A percentile compares a stretch with the other conserved stretches of the same genome.
Evolutionary conservation across 495 filamentous ascomycete genomes (phyloP).

Genomic region (Aspergillus sclerotioniger): DNA sequence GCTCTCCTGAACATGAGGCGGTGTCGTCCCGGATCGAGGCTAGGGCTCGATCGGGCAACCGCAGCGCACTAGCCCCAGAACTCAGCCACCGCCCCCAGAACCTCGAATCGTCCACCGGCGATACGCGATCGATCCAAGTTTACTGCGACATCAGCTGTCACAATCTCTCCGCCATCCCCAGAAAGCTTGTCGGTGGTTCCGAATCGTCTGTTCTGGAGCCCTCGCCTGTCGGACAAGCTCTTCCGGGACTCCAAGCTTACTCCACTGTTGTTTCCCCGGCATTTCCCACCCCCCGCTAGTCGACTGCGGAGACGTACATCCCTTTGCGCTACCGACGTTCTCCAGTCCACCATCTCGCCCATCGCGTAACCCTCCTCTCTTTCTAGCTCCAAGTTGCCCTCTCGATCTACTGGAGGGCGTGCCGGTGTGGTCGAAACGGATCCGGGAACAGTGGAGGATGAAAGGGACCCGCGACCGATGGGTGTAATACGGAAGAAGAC

Average conservation of each 20-base stretch:
- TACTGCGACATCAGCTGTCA: slow-evolving; percentile 10
- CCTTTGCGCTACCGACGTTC: slow-evolving; percentile 12
- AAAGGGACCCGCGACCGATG: slow-evolving; percentile 56
- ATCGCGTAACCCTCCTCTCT: slow-evolving; percentile 6
- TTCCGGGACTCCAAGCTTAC: background rate
- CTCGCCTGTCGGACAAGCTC: background rate
- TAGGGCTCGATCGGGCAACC: background rate
- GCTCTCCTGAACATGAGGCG: slow-evolving; percentile 11
- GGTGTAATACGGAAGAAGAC: slow-evolving; percentile 97
- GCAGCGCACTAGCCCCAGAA: slow-evolving; percentile 1
- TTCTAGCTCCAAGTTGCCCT: slow-evolving; percentile 24
- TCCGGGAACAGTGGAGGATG: slow-evolving; percentile 42
- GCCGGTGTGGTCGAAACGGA: slow-evolving; percentile 32
- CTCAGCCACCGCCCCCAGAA: slow-evolving; percentile 13
- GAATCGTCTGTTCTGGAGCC: background rate
- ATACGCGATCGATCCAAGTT: slow-evolving; percentile 12
- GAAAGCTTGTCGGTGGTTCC: background rate
- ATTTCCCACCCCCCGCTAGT: slow-evolving; percentile 8
- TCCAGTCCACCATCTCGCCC: slow-evolving; percentile 13
- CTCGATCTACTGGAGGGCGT: slow-evolving; percentile 34
- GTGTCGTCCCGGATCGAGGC: slow-evolving; percentile 4
- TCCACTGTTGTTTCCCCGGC: slow-evolving; percentile 1
- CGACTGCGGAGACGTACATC: slow-evolving; percentile 22
- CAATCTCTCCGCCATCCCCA: slow-evolving; percentile 1
- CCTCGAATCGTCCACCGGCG: background rate